phyloP scores from a whole-genome alignment of 495 filamentous ascomycete genomes.

The Xylaria acuta region DNA sequence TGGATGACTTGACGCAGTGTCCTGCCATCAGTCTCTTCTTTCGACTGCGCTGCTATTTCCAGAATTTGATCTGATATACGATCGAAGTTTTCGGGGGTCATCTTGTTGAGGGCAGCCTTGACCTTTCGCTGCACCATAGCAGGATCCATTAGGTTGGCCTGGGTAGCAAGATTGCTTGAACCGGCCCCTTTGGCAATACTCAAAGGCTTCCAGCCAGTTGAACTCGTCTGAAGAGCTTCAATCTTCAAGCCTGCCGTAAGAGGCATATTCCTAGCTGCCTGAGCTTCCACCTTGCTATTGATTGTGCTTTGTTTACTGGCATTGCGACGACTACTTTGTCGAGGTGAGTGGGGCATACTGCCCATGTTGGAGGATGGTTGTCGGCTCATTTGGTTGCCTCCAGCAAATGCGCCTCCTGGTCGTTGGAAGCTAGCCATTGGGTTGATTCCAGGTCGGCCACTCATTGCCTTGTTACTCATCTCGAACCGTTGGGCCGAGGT shows the following conservation, averaged over 20 bases:
- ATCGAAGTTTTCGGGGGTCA: constrained; percentile 99
- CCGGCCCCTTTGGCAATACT: constrained; percentile 59
- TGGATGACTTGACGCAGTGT: constrained; percentile 98
- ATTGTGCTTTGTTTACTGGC: constrained; percentile 68
- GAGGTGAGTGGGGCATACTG: constrained; percentile 55
- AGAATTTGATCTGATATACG: constrained; percentile 93
- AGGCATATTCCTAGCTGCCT: constrained; percentile 82
- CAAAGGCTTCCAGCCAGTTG: constrained; percentile 88
- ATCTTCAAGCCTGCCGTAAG: constrained; percentile 81
- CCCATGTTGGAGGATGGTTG: constrained; percentile 57
- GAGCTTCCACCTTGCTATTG: constrained; percentile 64
- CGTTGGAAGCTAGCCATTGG: constrained; percentile 66
- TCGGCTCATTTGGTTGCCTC: constrained; percentile 51
- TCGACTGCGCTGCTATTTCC: constrained; percentile 90
- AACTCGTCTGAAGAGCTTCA: constrained; percentile 73
- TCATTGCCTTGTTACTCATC: constrained; percentile 48
- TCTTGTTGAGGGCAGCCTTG: constrained; percentile 98
- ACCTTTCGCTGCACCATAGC: constrained; percentile 98
- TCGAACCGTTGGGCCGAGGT: constrained; percentile 70
- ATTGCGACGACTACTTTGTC: constrained; percentile 60
- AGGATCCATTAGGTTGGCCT: constrained; percentile 72
- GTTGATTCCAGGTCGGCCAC: constrained; percentile 55
- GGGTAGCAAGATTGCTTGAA: constrained; percentile 50
- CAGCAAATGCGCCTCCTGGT: constrained; percentile 65
- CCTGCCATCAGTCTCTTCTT: constrained; percentile 91